Percentiles rank a stretch among this genome's conserved stretches.
phyloP scores from a whole-genome alignment of 139 green algal species.

The Chlorella sp. region DNA sequence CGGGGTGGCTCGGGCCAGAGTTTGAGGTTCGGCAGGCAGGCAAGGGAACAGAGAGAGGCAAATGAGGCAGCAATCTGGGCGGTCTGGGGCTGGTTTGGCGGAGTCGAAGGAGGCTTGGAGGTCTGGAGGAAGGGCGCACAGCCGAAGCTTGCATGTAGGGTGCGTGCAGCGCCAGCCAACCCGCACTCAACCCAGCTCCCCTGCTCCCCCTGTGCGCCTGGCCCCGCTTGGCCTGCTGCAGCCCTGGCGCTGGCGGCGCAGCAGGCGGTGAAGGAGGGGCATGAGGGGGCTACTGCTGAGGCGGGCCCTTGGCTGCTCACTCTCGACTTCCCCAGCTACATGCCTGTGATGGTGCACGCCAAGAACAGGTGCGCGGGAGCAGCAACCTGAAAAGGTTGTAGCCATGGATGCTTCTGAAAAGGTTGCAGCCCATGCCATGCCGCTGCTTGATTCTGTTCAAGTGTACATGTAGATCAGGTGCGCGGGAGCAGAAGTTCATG shows the following conservation, averaged over 20 bases:
- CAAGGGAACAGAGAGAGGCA: too few species aligned
- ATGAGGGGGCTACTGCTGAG: slow-evolving; percentile 83
- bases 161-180: too few species aligned
- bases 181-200: not conserved
- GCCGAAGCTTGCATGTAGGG: too few species aligned
- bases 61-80: too few species aligned
- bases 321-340: slow-evolving; percentile 93
- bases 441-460: not conserved
- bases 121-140: too few species aligned
- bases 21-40: too few species aligned
- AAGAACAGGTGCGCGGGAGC: slow-evolving; percentile 70
- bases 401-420: not conserved
- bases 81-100: too few species aligned
- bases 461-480: too few species aligned
- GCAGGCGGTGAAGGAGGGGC: slow-evolving; percentile 70
- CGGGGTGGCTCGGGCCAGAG: too few species aligned
- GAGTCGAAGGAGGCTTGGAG: too few species aligned
- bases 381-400: not conserved
- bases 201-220: not conserved
- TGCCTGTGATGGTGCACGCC: slow-evolving; percentile 87
- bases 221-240: not conserved
- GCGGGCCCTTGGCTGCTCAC: slow-evolving; percentile 94
- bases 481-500: too few species aligned
- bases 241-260: slow-evolving; percentile 69
- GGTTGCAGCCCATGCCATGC: not conserved